Conservation (phyloP, 768 basidiomycete genomes). For the Termitomyces sp. region DNA sequence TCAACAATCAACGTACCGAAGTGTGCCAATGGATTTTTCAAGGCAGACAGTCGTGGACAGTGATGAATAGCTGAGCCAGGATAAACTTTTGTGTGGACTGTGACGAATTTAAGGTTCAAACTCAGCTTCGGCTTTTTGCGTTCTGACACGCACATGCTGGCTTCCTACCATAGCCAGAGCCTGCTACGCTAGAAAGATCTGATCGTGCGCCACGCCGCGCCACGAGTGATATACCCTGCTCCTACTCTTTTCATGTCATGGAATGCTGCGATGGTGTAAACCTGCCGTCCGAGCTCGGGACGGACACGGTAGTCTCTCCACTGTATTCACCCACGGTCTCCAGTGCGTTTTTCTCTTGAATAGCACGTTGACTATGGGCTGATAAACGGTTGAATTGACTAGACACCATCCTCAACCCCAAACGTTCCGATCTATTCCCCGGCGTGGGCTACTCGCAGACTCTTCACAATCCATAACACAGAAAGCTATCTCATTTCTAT, state of each 20-base stretch:
- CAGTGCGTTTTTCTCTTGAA: neutral
- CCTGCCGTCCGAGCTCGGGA: slow-evolving; percentile 43
- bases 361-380: neutral
- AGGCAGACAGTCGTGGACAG: slow-evolving; percentile 51
- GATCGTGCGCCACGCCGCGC: slow-evolving; percentile 14
- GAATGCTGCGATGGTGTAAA: slow-evolving; percentile 75
- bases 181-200: neutral
- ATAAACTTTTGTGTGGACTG: slow-evolving; percentile 30
- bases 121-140: slow-evolving; percentile 21
- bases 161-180: no score
- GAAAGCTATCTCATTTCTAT: neutral
- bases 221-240: slow-evolving; percentile 13
- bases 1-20: slow-evolving; percentile 39
- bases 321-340: neutral
- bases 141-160: no score
- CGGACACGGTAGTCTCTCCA: slow-evolving; percentile 21
- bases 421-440: neutral
- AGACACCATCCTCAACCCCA: neutral
- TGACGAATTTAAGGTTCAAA: slow-evolving; percentile 24
- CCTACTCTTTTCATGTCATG: slow-evolving; percentile 45
- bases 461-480: neutral
- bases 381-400: neutral
- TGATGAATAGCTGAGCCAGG: slow-evolving; percentile 7
- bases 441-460: neutral
- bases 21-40: slow-evolving; percentile 95